Conservation (phyloP, 2,329 filamentous ascomycete species). For the Cercospora janseana region DNA sequence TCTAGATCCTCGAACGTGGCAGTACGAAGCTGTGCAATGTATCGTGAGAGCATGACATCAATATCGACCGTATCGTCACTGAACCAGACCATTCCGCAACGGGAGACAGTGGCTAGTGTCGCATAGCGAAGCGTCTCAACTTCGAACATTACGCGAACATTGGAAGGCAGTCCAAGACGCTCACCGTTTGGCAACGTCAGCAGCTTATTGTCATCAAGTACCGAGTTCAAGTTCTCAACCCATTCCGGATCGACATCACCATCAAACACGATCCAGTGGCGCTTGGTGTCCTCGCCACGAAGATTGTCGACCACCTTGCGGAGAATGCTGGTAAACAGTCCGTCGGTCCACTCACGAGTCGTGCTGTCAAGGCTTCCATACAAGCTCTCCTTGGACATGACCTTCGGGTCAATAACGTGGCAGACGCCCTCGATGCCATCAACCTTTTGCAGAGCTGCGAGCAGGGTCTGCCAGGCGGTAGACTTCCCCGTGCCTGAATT, state of each 20-base stretch:
- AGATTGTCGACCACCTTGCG: slow-evolving; percentile 99
- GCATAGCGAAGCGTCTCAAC: slow-evolving; percentile 97
- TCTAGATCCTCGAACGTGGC: slow-evolving; percentile 92
- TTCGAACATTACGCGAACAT: slow-evolving; percentile 99
- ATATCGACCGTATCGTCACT: slow-evolving; percentile 95
- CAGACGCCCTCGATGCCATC: slow-evolving; percentile 91
- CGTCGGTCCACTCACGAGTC: slow-evolving; percentile 97
- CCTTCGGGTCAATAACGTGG: slow-evolving; percentile 98
- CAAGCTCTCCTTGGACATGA: slow-evolving; percentile 98
- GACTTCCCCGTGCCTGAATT: slow-evolving; percentile 98
- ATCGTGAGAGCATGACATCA: slow-evolving; percentile 88
- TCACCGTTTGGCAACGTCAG: slow-evolving; percentile 96
- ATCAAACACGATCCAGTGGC: slow-evolving; percentile 99
- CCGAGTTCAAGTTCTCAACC: slow-evolving; percentile 99
- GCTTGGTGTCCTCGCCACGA: slow-evolving; percentile 91
- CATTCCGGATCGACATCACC: slow-evolving; percentile 98
- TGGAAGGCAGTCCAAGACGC: slow-evolving; percentile 87
- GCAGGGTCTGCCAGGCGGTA: slow-evolving; percentile 84
- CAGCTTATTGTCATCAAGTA: slow-evolving; percentile 97
- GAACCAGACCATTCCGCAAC: slow-evolving; percentile 99
- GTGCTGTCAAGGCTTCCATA: slow-evolving; percentile 96
- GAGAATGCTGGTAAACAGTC: slow-evolving; percentile 94
- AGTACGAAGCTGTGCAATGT: slow-evolving; percentile 77
- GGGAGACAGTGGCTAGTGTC: slow-evolving; percentile 96
- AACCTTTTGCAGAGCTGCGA: slow-evolving; percentile 86